phyloP scores from a whole-genome alignment of 2,329 filamentous ascomycete genomes.

The Arthrobotrys sphaeroides region DNA sequence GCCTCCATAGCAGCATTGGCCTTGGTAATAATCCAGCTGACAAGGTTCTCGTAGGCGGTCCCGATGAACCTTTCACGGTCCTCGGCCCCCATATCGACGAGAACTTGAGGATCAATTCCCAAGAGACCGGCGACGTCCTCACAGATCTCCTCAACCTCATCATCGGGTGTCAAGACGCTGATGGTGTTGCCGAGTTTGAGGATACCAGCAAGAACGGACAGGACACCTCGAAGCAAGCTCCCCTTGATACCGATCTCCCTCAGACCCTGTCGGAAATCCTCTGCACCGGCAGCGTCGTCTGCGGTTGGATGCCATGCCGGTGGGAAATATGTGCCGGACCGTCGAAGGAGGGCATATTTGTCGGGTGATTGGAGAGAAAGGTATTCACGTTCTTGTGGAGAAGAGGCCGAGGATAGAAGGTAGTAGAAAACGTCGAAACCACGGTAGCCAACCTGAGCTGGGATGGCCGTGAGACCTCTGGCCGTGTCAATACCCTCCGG shows the following conservation, averaged over 20 bases:
- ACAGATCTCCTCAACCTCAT: conserved; percentile 83
- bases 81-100: conserved; percentile 80
- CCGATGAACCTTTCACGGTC: conserved; percentile 84
- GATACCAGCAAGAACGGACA: conserved; percentile 84
- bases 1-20: conserved; percentile 84
- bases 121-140: conserved; percentile 89
- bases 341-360: conserved; percentile 79
- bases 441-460: conserved; percentile 80
- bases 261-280: conserved; percentile 86
- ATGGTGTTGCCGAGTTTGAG: conserved; percentile 91
- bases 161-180: conserved; percentile 83
- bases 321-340: conserved; percentile 84
- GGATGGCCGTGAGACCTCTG: conserved; percentile 81
- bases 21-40: conserved; percentile 91
- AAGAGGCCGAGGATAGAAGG: conserved; percentile 88
- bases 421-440: conserved; percentile 99
- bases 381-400: conserved; percentile 86
- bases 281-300: conserved; percentile 89
- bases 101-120: conserved; percentile 83
- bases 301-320: conserved; percentile 90
- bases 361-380: conserved; percentile 80
- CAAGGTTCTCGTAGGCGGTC: conserved; percentile 89
- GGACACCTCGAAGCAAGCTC: conserved; percentile 78
- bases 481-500: conserved; percentile 86
- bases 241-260: conserved; percentile 96